Evolutionary conservation across 441 rosid species (phyloP), one percentile per base, ranked within the genome.

Genomic region (Aleurites moluccanus): DNA sequence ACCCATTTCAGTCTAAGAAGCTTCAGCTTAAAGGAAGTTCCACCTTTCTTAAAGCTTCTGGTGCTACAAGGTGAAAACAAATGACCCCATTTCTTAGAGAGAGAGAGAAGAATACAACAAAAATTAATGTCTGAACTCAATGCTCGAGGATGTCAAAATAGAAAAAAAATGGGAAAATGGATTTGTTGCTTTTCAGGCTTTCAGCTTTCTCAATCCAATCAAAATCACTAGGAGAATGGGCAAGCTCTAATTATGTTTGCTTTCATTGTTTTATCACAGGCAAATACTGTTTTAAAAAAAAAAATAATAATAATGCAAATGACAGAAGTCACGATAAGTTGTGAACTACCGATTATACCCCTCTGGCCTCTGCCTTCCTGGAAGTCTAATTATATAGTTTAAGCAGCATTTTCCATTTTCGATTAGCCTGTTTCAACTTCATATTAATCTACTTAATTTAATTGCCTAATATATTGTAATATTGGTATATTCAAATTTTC

Each of bases 1-100:
- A 81, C 94, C 98, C 96, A 92, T 92, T 74, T 73, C 59, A 68
- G 67, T 61, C 70, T 21, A 67, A 78, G 64, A 79, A 77, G 79
- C 79, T 75, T 82, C 72, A 77, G 73, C 80, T 44, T 59, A 49
- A 78, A 85, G 80, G 61, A 80, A 86, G 81, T 78, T 78, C 69
- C 64, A 27, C 38, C 67, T 63, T 71, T 73, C 64, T 68, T 64
- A 49, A 67, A 38, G 9, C 65, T 77, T 76, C 63, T 21, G 73
- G 81, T 79, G 85, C 81, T 80, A 80, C 77, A 77, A 28, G 70
- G 79, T 77, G 76, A 72, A 64, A 75, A 77, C 74, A 75, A 73
- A 69, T 3, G 85, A 83, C 77, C 87, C 78, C 88, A 85, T 80
- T 57, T 45, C 45, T 57, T 44, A 44, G 62, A 53, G 50, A 55